A percentile compares a stretch with the other conserved stretches of the same genome.
phyloP scores from a whole-genome alignment of 176 grass and related monocot species.

The Musa itinerans region DNA sequence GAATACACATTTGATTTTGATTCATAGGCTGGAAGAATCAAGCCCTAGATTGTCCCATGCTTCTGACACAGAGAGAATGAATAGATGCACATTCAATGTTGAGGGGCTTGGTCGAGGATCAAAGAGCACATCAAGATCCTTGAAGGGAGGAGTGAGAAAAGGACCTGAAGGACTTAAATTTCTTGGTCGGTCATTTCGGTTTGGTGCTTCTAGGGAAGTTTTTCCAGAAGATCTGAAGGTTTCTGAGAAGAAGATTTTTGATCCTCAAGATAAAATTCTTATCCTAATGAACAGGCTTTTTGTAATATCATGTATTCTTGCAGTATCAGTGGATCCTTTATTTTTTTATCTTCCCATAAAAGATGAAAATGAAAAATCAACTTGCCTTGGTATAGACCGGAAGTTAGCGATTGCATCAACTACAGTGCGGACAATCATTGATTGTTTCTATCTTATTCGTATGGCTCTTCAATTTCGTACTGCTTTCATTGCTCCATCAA shows the following conservation, averaged over 20 bases:
- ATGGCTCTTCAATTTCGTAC: constrained; percentile 94
- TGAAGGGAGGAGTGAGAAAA: constrained; percentile 41
- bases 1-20: background rate
- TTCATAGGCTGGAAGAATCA: constrained; percentile 42
- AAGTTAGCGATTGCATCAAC: constrained; percentile 37
- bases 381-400: constrained; percentile 67
- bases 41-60: constrained; percentile 38
- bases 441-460: constrained; percentile 65
- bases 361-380: constrained; percentile 33
- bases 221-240: constrained; percentile 90
- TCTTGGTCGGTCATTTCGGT: constrained; percentile 64
- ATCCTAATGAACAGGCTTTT: constrained; percentile 68
- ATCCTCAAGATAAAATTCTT: constrained; percentile 79
- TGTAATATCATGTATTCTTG: constrained; percentile 73
- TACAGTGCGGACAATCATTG: constrained; percentile 54
- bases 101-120: constrained; percentile 38
- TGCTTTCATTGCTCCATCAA: constrained; percentile 80
- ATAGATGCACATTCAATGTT: constrained; percentile 39
- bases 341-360: constrained; percentile 71
- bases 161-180: constrained; percentile 66
- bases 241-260: constrained; percentile 59
- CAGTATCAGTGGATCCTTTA: constrained; percentile 76
- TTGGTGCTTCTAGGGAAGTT: constrained; percentile 64
- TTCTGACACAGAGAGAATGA: constrained; percentile 27
- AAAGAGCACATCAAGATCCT: constrained; percentile 30